Percentiles rank a stretch among this genome's conserved stretches.
Conservation (phyloP, 345 rosid species). For the Noccaea caerulescens region DNA sequence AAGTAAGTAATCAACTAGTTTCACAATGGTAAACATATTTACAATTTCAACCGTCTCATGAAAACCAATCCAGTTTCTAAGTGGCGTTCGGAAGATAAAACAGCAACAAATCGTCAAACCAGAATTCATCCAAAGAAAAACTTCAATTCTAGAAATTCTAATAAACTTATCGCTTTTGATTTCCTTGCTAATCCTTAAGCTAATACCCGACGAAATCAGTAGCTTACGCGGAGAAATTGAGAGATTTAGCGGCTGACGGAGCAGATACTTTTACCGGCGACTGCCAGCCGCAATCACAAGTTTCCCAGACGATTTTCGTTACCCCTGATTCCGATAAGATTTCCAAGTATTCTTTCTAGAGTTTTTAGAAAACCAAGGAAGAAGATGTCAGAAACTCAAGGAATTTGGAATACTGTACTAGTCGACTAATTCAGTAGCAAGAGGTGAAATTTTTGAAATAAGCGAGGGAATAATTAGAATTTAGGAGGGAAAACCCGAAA, state of each 20-base stretch:
- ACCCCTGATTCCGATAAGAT: background rate
- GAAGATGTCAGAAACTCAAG: no score
- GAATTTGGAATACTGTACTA: no score
- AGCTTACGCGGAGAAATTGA: slow-evolving; percentile 1
- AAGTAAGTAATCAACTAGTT: no score
- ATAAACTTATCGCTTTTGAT: no score
- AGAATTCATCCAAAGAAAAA: background rate
- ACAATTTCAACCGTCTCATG: background rate
- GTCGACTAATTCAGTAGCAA: background rate
- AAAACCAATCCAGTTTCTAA: background rate
- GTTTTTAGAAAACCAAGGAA: background rate
- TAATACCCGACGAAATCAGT: background rate
- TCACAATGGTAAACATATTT: no score
- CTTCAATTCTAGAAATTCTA: background rate
- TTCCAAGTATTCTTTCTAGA: background rate
- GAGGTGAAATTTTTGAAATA: background rate
- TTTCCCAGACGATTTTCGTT: background rate
- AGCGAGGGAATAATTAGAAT: background rate
- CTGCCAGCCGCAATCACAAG: background rate
- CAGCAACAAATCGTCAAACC: background rate
- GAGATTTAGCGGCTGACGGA: background rate
- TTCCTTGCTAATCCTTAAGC: no score
- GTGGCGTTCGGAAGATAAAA: background rate
- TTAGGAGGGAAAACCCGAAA: background rate
- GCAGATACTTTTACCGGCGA: background rate